Evolutionary conservation across 2,329 filamentous ascomycete genomes (phyloP), one percentile per base, ranked within the genome.

Genomic region (Penicillium sumatraense): DNA sequence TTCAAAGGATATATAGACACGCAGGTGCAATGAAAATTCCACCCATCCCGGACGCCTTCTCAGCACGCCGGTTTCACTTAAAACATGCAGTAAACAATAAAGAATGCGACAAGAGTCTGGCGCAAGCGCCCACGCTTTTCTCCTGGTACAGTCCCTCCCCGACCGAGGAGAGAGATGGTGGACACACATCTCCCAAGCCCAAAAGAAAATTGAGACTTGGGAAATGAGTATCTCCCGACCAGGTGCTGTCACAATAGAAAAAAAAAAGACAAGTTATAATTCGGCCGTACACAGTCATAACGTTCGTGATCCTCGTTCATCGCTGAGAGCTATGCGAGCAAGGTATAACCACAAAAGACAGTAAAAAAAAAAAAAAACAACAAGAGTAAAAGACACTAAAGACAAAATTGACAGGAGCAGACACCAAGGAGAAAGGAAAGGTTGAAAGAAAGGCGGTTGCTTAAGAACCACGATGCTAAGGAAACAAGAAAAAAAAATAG

Each of bases 251-350:
- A 56, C 55, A 58, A 57, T 50, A 57, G 58, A 51, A 31, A 63
- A 14, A 31, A 31, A 31, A 31, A 14, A 53, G 59, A 23, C 20
- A 42, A 42, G 21, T 24, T 55, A 51, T 59, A 65, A 42, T 54
- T 64, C 66, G 69, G 68, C 71, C 71, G 67, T 74, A 71, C 63
- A 72, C 66, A 63, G 71, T 74, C 72, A 72, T 74, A 70, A 74
- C 65, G 63, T 70, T 74, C 72, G 69, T 75, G 68, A 70, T 71
- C 70, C 67, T 74, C 71, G 65, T 65, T 74, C 71, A 72, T 72
- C 70, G 72, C 68, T 69, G 60, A 63, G 68, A 65, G 70, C 66
- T 69, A 64, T 69, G 72, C 68, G 69, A 72, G 62, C 68, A 71
- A 70, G 65, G 61, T 70, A 71, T 68, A 69, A 46, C 67, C 69